phyloP scores from a whole-genome alignment of 208 protist species.

The Crithidia sp. region DNA sequence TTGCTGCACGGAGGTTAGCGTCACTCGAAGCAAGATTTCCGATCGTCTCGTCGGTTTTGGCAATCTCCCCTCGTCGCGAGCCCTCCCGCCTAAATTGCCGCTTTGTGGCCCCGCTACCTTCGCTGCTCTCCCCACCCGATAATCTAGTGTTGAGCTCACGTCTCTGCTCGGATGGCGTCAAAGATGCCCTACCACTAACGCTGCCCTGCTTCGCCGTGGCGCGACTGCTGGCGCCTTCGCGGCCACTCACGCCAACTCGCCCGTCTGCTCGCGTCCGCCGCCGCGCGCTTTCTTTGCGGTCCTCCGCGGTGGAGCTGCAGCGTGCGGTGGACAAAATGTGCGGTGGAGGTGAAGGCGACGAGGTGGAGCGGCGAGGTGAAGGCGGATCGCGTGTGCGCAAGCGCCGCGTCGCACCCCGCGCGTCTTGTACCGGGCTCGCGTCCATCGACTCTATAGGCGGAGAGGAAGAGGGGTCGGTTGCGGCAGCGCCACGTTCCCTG shows the following conservation, averaged over 20 bases:
- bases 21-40: too few relatives aligned
- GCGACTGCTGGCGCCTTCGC: neutral
- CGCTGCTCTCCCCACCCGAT: neutral
- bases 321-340: slow-evolving; percentile 9
- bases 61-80: too few relatives aligned
- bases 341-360: slow-evolving; percentile 1
- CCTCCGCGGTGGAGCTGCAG: neutral
- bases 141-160: neutral
- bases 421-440: too few relatives aligned
- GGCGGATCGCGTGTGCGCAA: neutral
- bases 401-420: neutral
- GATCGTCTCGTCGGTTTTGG: too few relatives aligned
- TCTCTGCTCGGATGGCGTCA: neutral
- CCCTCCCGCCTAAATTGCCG: too few relatives aligned
- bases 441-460: neutral
- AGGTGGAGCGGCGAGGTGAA: slow-evolving; percentile 10
- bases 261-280: neutral
- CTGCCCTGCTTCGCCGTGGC: neutral
- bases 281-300: neutral
- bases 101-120: neutral
- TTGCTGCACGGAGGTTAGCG: neutral
- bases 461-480: neutral
- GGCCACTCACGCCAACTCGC: neutral
- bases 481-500: neutral
- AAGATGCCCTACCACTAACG: neutral